Base-by-base conservation (phyloP, 148 eudicot species). In the Mesembryanthemum crystallinum region DNA sequence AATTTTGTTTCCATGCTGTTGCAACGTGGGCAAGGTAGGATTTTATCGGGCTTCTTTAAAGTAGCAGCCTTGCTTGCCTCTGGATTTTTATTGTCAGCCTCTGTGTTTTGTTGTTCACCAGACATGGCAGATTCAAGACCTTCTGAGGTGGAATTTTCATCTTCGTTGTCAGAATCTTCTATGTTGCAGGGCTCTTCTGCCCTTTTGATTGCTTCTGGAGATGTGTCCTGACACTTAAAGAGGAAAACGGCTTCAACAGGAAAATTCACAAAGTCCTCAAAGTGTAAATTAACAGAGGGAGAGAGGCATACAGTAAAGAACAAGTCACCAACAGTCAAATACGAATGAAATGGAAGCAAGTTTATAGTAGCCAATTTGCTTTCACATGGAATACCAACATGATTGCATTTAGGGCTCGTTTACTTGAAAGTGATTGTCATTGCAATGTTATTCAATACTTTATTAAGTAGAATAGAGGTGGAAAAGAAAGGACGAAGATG, bases 11-110 rank as follows among this genome's bases (percentile, higher is more conserved):
- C 25, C 76, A 72, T 64, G 71, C 76, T 72, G 51, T 72, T 72
- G 72, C 81, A 78, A 42, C 81, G 75, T 8, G 80, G 80, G 35
- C 80, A 77, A 24, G 80, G 75, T 30, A 71, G 61, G 62, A 71
- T 71, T 54, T 71, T 71, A 33, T 71, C 73, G 4, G 73, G 73
- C 58, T 71, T 71, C 73, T 71, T 71, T 18, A 71, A 71, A 29
- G 62, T 45, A 69, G 35, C 24, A 18, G 73, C 62, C 21, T 52
- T 71, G 62, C 45, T 71, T n/a, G 62, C 63, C 18, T 71, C 62
- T 4, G 73, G 17, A 8, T 54, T 32, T 54, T 54, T 71, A 29
- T 54, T 62, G 8, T 8, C 27, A 29, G 1, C 61, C 58, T 71
- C 73, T 0, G 73, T 7, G 29, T 71, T 54, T 13, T 54, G 43